A percentile compares a stretch with the other conserved stretches of the same genome.
Conservation (phyloP, 2,329 filamentous ascomycete genomes). For the Chrysoporthe deuterocubensis region DNA sequence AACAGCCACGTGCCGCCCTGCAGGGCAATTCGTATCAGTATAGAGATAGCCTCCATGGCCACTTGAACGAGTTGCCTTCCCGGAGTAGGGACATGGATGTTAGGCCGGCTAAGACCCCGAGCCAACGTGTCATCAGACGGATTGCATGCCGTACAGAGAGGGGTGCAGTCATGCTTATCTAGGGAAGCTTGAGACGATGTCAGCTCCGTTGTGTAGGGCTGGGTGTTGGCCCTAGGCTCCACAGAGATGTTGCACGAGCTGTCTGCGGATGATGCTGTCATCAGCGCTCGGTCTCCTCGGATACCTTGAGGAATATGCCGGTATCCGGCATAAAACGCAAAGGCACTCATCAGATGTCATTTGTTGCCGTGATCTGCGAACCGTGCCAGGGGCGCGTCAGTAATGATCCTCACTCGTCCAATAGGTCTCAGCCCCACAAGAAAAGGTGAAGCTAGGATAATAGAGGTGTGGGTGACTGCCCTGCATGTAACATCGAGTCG, state of each 20-base stretch:
- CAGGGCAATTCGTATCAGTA: background rate
- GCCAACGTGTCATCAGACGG: background rate
- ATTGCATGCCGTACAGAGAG: conserved; percentile 5
- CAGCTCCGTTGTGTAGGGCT: conserved; percentile 14
- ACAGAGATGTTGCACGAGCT: background rate
- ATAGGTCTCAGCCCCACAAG: background rate
- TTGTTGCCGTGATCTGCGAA: background rate
- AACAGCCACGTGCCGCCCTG: conserved; percentile 7
- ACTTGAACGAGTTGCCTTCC: conserved; percentile 6
- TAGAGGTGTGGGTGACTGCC: conserved; percentile 17
- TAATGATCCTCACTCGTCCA: background rate
- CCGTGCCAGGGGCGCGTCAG: background rate
- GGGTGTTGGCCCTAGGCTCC: background rate
- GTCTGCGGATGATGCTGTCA: background rate
- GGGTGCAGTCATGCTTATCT: conserved; percentile 8
- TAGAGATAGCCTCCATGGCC: background rate
- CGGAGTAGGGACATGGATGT: conserved; percentile 5
- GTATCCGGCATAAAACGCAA: background rate
- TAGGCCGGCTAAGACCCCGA: conserved; percentile 6
- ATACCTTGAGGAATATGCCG: background rate
- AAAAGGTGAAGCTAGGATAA: background rate
- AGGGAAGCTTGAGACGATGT: background rate
- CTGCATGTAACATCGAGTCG: conserved; percentile 26
- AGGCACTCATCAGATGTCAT: background rate
- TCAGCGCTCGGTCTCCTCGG: background rate